phyloP scores from a whole-genome alignment of 169 alveolate genomes.

The Eimeria falciformis region DNA sequence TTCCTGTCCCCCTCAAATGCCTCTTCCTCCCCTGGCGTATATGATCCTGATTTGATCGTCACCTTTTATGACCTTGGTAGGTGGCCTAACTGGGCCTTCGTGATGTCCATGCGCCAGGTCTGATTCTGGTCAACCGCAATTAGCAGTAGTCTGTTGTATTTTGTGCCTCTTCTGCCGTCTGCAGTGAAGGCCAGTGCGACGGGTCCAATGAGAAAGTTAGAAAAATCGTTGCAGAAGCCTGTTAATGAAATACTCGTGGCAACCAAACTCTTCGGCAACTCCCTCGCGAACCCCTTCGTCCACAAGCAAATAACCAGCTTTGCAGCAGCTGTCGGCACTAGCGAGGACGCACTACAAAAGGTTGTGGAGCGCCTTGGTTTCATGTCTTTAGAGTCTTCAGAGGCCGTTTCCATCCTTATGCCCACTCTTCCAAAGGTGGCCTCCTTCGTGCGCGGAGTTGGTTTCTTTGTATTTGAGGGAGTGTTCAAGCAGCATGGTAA shows the following conservation, averaged over 20 bases:
- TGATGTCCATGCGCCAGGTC: not conserved
- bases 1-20: not conserved
- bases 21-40: slow-evolving; percentile 7
- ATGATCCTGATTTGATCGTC: slow-evolving; percentile 9
- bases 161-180: not conserved
- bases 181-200: slow-evolving; percentile 30
- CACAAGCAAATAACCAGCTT: not conserved
- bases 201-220: not conserved
- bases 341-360: not conserved
- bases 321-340: slow-evolving; percentile 3
- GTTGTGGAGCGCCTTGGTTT: slow-evolving; percentile 12
- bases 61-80: slow-evolving; percentile 44
- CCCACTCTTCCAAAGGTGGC: slow-evolving; percentile 39
- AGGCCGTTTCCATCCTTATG: slow-evolving; percentile 40
- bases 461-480: slow-evolving; percentile 38
- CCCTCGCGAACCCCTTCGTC: slow-evolving; percentile 29
- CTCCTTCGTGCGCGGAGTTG: slow-evolving; percentile 25
- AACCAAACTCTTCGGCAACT: slow-evolving; percentile 48
- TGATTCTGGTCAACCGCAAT: not conserved
- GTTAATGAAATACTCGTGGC: slow-evolving; percentile 14
- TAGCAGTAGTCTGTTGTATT: not conserved
- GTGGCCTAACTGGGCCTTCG: not conserved
- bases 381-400: slow-evolving; percentile 16
- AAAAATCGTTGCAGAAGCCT: not conserved
- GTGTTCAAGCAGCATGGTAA: slow-evolving; percentile 56